phyloP scores from a whole-genome alignment of 371 early-diverging fungal species.

The Encephalitozoon intestinalis region DNA sequence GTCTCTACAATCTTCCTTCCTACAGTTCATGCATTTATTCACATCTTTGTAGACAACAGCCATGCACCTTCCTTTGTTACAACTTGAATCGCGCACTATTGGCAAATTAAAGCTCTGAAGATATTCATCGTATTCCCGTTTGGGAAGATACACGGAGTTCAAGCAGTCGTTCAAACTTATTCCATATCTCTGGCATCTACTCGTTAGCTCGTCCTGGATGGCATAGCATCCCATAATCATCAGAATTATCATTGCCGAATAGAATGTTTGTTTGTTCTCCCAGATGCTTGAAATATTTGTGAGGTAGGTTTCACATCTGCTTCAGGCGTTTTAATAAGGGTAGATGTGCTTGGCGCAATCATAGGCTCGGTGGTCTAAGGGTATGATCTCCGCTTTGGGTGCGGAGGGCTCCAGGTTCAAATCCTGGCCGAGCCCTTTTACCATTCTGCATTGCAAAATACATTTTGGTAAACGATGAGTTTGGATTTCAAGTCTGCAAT shows the following conservation, averaged over 20 bases:
- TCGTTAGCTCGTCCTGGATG: not conserved
- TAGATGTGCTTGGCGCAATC: not conserved
- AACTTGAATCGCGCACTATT: conserved; percentile 35
- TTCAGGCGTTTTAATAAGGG: not conserved
- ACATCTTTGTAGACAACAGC: conserved; percentile 25
- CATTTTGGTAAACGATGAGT: not conserved
- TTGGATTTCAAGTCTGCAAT: not conserved
- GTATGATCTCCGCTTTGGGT: conserved; percentile 65
- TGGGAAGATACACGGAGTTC: conserved; percentile 42
- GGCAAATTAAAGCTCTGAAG: conserved; percentile 49
- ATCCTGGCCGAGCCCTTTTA: conserved; percentile 62
- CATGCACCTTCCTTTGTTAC: conserved; percentile 33
- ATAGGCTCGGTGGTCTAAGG: conserved; percentile 62
- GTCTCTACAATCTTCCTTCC: not conserved
- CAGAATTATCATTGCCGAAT: not conserved
- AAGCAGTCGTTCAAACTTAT: conserved; percentile 40
- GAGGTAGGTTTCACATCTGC: not conserved
- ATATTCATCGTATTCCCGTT: conserved; percentile 40
- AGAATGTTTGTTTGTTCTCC: conserved; percentile 1
- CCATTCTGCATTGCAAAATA: not conserved
- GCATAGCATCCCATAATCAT: not conserved
- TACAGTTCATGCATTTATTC: conserved; percentile 4
- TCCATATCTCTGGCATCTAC: conserved; percentile 33
- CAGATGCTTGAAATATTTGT: not conserved
- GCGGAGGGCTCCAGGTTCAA: conserved; percentile 65